These are phyloP conservation scores for Agaricus subrufescens DNA, from an alignment of 768 basidiomycete species.

Conservation along the genomic window DNA sequence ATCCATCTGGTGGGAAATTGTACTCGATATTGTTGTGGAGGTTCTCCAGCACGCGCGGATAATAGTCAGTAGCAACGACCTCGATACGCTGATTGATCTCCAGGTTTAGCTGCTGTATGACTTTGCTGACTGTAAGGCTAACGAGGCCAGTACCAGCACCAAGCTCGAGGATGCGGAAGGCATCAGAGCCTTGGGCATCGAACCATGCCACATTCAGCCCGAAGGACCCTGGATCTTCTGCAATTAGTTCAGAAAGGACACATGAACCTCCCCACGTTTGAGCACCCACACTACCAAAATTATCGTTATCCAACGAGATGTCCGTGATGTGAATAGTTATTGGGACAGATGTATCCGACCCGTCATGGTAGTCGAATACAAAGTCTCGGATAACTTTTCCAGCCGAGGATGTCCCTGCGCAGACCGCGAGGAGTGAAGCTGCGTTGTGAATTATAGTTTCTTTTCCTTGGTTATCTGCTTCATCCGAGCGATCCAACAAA, in stretches of 20 bases:
- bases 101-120: background rate
- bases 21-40: slow-evolving; percentile 52
- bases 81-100: slow-evolving; percentile 11
- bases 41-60: slow-evolving; percentile 68
- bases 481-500: slow-evolving; percentile 21
- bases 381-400: slow-evolving; percentile 53
- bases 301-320: slow-evolving; percentile 63
- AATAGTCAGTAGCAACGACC: slow-evolving; percentile 74
- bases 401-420: slow-evolving; percentile 59
- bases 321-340: slow-evolving; percentile 53
- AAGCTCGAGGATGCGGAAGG: slow-evolving; percentile 62
- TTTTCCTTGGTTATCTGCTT: slow-evolving; percentile 12
- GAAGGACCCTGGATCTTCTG: slow-evolving; percentile 49
- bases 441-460: slow-evolving; percentile 47
- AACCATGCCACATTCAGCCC: slow-evolving; percentile 17
- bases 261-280: slow-evolving; percentile 90
- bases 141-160: slow-evolving; percentile 86
- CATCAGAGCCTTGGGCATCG: background rate
- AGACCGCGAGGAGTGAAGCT: slow-evolving; percentile 58
- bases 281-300: slow-evolving; percentile 70
- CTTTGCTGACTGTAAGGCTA: slow-evolving; percentile 44
- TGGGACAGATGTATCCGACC: background rate
- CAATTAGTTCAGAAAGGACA: slow-evolving; percentile 72
- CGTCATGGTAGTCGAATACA: slow-evolving; percentile 28
- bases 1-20: slow-evolving; percentile 40